Conservation (phyloP, 1,284 basidiomycete species). For the Ceratobasidium sp. region DNA sequence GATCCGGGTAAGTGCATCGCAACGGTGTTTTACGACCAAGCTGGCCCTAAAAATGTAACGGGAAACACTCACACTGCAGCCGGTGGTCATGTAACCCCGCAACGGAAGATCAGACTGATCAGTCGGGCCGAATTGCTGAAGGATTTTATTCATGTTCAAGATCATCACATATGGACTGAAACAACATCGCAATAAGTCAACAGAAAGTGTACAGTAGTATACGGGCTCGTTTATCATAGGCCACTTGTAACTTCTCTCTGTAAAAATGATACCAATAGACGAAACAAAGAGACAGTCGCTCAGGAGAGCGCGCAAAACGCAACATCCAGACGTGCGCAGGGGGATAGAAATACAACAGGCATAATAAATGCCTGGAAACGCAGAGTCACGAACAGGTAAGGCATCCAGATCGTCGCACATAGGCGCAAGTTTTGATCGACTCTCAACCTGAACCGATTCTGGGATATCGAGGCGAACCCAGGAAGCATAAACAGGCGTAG, state of each 20-base stretch:
- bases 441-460: conserved; percentile 31
- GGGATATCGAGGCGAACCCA: conserved; percentile 18
- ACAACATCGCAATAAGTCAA: conserved; percentile 43
- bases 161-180: conserved; percentile 13
- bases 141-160: conserved; percentile 37
- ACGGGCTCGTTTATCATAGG: conserved; percentile 42
- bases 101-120: too few species aligned
- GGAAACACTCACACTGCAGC: too few species aligned
- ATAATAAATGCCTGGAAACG: conserved; percentile 27
- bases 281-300: background rate
- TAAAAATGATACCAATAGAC: conserved; percentile 1
- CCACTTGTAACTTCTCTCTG: conserved; percentile 42
- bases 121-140: background rate
- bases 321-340: conserved; percentile 8
- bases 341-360: conserved; percentile 40
- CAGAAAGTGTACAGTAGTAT: conserved; percentile 45
- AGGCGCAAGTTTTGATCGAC: conserved; percentile 7
- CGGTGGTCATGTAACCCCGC: background rate
- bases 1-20: background rate
- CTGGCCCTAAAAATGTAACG: background rate
- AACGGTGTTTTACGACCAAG: background rate
- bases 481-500: conserved; percentile 6
- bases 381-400: conserved; percentile 32
- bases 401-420: conserved; percentile 9
- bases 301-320: background rate